Evolutionary conservation across 2,329 filamentous ascomycete species (phyloP), one percentile per base, ranked within the genome.

Genomic region (Hypoxylon sp.): DNA sequence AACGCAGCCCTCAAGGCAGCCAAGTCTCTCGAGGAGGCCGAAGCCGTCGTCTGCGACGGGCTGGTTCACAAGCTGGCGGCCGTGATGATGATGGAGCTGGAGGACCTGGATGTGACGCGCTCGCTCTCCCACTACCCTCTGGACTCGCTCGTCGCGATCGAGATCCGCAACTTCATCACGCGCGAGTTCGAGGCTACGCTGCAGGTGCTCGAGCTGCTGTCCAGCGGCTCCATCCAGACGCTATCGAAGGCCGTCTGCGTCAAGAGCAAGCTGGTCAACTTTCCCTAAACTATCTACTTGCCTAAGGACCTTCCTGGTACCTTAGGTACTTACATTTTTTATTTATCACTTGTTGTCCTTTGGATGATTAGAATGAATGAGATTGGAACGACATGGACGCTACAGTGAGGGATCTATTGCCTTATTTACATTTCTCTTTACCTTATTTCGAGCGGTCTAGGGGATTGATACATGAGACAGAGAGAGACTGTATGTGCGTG

Each of bases 151-250:
- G 81, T 84, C 15, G 83, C 83, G 0, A 84, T 85, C 52, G 83
- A 85, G 76, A 79, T 85, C 58, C 82, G 84, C 19, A 85, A 85
- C 75, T 86, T 82, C 78, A 83, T 86, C 57, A 82, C 82, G 13
- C 81, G 83, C 62, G 83, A 84, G 74, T 80, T 85, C 68, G 80
- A 85, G 73, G 81, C 82, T 1, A 85, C 84, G 60, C 72, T 88
- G 73, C 85, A 88, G 75, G 85, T 88, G 0, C 75, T 88, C 65
- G 86, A 89, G 73, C 74, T 88, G 65, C 76, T 88, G 39, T 85
- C 82, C 5, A 86, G 84, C 71, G 85, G 85, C 1, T 83, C 80
- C 19, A 84, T 86, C 67, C 80, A 83, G 77, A 84, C 79, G 1
- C 74, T 86, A 15, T 81, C 83, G 7, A 84, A 82, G 77, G 80